Base-by-base conservation (phyloP, 305 asterid species). In the Ajuga reptans region DNA sequence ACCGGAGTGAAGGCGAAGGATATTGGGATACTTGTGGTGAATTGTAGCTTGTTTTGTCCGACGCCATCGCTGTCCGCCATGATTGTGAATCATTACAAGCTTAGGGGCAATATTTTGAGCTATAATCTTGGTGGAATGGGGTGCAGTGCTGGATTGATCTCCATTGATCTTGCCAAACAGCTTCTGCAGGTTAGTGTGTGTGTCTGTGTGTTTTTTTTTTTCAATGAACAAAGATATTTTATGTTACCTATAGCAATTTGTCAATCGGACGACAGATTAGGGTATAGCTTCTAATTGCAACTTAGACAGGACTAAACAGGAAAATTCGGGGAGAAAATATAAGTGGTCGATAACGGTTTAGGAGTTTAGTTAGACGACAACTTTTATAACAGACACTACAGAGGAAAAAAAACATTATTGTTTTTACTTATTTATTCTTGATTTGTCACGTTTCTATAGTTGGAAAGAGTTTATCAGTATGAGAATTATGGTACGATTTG, bases 41-140 rank as follows among this genome's bases (percentile, higher is more conserved):
- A 87, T 27, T 87, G 93, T 55, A 87, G 95, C 49, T 73, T 89
- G 79, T 86, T 90, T 45, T 80, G 83, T 39, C 96, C 97, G 2
- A 88, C 90, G 0, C 97, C 97, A 0, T 90, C 97, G 0, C 84
- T 90, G 34, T 86, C 94, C 5, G 89, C 95, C 0, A 86, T 90
- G 97, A 45, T 90, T 43, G 92, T 90, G 42, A 90, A 87, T 36
- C 95, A 82, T 62, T 90, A 90, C 72, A 86, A 90, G 84, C 87
- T 90, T 15, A 81, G 93, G 63, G 86, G 87, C 1, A 85, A 85
- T 47, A 70, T 90, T 34, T 51, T 83, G 84, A 87, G 93, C 87
- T 90, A 84, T 4, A 90, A 87, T 43, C 93, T 90, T 75, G 87
- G 96, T 16, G 96, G 96, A 24, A 89, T 89, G 95, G 96, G 96